Evolutionary conservation across 139 green algal genomes (phyloP).

Genomic region (Parachlorella kessleri): DNA sequence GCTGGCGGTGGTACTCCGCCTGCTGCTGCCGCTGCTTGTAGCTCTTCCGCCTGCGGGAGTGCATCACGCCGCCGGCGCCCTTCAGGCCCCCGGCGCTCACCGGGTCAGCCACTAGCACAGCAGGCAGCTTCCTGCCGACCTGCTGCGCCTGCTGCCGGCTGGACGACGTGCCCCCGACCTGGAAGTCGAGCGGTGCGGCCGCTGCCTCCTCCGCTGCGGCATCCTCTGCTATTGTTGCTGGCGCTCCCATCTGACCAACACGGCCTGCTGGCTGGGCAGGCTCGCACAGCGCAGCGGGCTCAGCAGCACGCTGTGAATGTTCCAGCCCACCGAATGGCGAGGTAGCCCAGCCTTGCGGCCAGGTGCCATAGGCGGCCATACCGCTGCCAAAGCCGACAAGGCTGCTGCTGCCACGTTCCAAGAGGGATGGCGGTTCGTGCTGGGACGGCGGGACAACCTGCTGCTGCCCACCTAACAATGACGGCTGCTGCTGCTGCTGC

Average conservation of each 20-base stretch:
- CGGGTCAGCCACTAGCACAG: too few relatives aligned
- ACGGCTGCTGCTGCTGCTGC: background rate
- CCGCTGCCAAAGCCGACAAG: constrained; percentile 2
- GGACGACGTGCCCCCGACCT: too few relatives aligned
- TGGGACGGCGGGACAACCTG: background rate
- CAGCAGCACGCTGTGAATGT: constrained; percentile 14
- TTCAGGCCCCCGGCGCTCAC: background rate
- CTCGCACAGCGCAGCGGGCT: too few relatives aligned
- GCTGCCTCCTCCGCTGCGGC: too few relatives aligned
- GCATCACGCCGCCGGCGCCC: too few relatives aligned
- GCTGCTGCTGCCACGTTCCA: background rate
- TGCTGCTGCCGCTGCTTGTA: background rate
- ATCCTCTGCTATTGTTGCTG: constrained; percentile 8
- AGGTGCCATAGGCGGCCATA: constrained; percentile 1
- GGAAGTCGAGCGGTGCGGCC: too few relatives aligned
- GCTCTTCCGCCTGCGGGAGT: background rate
- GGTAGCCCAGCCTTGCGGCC: background rate
- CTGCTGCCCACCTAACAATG: background rate
- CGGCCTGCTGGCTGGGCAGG: background rate
- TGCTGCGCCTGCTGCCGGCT: too few relatives aligned
- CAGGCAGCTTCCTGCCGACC: too few relatives aligned
- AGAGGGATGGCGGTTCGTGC: background rate
- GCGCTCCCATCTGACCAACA: background rate
- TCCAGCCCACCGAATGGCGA: background rate
- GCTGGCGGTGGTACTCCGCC: too few relatives aligned